Conservation (phyloP, 139 green algal species). For the Nannochloris sp. region DNA sequence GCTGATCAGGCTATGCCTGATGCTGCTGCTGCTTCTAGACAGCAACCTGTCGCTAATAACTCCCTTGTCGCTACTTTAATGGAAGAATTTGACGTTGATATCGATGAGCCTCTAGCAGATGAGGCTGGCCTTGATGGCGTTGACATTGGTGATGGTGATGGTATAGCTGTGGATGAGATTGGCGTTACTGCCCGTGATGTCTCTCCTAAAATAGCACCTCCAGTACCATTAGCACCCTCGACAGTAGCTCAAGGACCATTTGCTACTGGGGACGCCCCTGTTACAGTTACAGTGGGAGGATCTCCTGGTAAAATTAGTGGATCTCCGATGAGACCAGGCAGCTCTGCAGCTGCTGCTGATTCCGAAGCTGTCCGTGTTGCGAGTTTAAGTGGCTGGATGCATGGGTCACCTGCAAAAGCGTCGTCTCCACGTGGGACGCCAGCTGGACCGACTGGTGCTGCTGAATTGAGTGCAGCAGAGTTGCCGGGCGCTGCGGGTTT, state of each 20-base stretch:
- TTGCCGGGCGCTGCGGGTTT: no score
- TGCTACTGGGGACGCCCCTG: neutral
- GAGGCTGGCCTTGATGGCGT: neutral
- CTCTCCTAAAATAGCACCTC: no score
- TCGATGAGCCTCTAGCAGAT: neutral
- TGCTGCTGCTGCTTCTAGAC: neutral
- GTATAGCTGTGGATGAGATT: neutral
- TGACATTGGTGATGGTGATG: neutral
- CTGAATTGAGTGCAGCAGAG: no score
- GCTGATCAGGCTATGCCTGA: neutral
- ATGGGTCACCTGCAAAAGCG: neutral
- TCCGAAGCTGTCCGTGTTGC: neutral
- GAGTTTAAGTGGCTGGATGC: conserved; percentile 7
- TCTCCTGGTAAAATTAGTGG: neutral
- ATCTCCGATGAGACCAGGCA: neutral
- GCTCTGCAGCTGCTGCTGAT: neutral
- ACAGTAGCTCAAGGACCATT: no score
- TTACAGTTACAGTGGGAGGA: neutral
- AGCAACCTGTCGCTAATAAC: neutral
- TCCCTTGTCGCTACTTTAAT: neutral
- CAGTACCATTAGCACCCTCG: no score
- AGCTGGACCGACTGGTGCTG: no score
- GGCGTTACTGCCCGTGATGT: neutral
- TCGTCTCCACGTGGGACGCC: no score
- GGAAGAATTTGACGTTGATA: conserved; percentile 3